Conservation (phyloP, 2,329 filamentous ascomycete species). For the Penicillium oxalicum region DNA sequence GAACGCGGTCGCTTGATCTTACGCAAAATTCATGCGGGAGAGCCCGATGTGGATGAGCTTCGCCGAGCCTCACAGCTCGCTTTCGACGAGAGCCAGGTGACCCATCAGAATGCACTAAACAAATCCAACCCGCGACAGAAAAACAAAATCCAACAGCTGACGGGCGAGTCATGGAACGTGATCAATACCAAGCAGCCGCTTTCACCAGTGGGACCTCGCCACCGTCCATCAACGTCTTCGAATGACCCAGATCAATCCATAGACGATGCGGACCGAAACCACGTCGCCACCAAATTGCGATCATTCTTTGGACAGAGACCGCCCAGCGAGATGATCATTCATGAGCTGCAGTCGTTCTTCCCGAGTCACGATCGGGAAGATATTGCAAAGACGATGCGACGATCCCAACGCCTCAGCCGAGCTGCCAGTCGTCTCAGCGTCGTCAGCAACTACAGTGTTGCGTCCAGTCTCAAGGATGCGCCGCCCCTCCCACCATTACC, state of each 20-base stretch:
- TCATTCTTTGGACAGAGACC: slow-evolving; percentile 84
- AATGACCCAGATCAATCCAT: slow-evolving; percentile 26
- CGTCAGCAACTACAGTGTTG: slow-evolving; percentile 86
- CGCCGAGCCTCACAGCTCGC: slow-evolving; percentile 84
- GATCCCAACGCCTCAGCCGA: slow-evolving; percentile 84
- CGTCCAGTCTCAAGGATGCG: slow-evolving; percentile 85
- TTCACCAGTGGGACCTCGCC: slow-evolving; percentile 57
- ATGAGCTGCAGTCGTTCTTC: slow-evolving; percentile 94
- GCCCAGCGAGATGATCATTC: slow-evolving; percentile 94
- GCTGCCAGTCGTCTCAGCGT: slow-evolving; percentile 90
- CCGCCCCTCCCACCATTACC: slow-evolving; percentile 44
- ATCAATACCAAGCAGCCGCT: slow-evolving; percentile 73
- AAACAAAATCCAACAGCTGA: slow-evolving; percentile 79
- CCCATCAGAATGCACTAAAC: slow-evolving; percentile 57
- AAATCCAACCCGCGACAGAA: slow-evolving; percentile 69
- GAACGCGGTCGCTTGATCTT: slow-evolving; percentile 89
- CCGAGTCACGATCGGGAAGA: slow-evolving; percentile 89
- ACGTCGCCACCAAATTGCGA: slow-evolving; percentile 36
- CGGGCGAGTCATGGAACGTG: slow-evolving; percentile 74
- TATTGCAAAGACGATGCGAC: slow-evolving; percentile 89
- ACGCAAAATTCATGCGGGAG: slow-evolving; percentile 83
- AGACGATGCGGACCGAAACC: slow-evolving; percentile 27
- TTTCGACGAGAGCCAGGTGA: slow-evolving; percentile 74
- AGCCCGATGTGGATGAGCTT: slow-evolving; percentile 81
- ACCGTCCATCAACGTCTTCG: slow-evolving; percentile 19